Conservation (phyloP, 2,329 filamentous ascomycete species). For the Aureobasidium namibiae region DNA sequence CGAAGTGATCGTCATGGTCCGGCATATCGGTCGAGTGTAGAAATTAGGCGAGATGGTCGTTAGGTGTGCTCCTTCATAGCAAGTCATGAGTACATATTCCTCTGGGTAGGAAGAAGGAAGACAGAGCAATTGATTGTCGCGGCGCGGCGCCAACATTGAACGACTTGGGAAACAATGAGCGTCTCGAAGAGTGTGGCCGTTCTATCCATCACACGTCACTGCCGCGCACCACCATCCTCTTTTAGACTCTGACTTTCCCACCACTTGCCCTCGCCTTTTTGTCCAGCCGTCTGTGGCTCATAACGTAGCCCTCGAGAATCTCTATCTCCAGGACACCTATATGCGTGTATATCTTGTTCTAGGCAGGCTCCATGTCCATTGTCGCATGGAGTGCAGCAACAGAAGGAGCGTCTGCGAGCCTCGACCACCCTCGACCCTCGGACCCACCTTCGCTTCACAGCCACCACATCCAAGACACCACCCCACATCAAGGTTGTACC, state of each 20-base stretch:
- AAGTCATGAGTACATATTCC: background rate
- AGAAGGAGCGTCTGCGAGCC: background rate
- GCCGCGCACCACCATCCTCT: background rate
- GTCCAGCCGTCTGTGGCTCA: background rate
- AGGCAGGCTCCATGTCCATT: background rate
- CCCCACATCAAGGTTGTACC: background rate
- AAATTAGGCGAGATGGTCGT: background rate
- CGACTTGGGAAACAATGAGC: background rate
- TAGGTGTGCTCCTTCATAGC: slow-evolving; percentile 2
- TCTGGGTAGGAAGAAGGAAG: background rate
- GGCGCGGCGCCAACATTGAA: background rate
- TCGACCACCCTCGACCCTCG: background rate
- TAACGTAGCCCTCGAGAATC: background rate
- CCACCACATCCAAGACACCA: background rate
- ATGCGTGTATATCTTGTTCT: no score
- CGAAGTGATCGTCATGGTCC: slow-evolving; percentile 15
- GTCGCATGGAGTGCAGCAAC: background rate
- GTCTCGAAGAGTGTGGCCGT: background rate
- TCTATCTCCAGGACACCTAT: background rate
- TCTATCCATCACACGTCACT: background rate
- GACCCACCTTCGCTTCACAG: background rate
- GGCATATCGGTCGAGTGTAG: slow-evolving; percentile 10
- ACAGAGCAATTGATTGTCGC: background rate
- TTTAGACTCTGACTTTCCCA: background rate
- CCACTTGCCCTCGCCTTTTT: background rate